Base-by-base conservation (phyloP, 805 yeast species). In the Lipomyces yamadae region DNA sequence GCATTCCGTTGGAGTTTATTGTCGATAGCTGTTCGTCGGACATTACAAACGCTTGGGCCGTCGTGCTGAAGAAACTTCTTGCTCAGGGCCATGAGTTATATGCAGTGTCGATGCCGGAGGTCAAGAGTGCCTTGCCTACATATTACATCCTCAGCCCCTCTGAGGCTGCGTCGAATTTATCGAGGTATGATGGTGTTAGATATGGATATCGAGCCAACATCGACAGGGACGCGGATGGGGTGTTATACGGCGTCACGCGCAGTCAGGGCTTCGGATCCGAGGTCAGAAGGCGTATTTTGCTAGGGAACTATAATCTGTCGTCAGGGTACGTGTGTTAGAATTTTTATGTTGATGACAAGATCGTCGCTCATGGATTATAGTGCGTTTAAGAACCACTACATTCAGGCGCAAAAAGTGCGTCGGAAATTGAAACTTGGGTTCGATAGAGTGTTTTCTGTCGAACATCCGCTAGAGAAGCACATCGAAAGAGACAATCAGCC, bases 111-210 rank as follows among this genome's bases (percentile, higher is more conserved):
- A 75, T 94, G 0, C 96, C 97, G 4, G 80, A 89, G 0, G 78
- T 92, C 8, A 83, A 83, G 65, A 78, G 82, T 62, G 83, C 93
- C 33, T 78, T 95, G 18, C 92, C 96, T 34, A 85, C 92, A 0
- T 95, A 95, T 77, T 94, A 90, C 75, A 90, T 97, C 0, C 72
- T 96, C 48, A 93, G 95, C 1, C 90, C 97, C 0, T 90, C 97
- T 0, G 99, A 95, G 74, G 98, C 98, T 0, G 88, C 96, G 0
- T 94, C 98, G 0, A 95, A 95, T 75, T 81, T 95, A 59, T 85
- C 97, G 0, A 81, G 98, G 39, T 95, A 84, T 74, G 99, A 95
- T 77, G 99, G 99, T 2, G 80, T 93, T 29, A 81, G 98, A 64
- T 95, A 88, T 75, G 98, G 98, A 0, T 77, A 74, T 63, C 80